Base-by-base conservation (phyloP, 495 filamentous ascomycete species). In the Penicillium nucicola region DNA sequence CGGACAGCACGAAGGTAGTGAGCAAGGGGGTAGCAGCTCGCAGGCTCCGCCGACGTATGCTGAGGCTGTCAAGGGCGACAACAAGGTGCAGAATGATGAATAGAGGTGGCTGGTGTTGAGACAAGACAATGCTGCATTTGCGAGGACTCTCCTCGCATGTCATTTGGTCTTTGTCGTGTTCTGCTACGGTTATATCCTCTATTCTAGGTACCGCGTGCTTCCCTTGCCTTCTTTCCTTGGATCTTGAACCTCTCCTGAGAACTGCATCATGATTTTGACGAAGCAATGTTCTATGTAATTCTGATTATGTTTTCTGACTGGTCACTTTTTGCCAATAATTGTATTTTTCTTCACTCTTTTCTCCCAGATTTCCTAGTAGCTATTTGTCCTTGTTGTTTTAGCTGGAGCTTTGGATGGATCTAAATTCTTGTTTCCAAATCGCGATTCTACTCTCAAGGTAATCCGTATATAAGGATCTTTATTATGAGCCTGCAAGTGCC, bases 11-110 rank as follows among this genome's bases (percentile, higher is more conserved):
- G 65, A 60, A 19, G 68, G 55, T 11, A 14, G 25, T 48, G 36
- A 30, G 4, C 15, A 46, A 31, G 59, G 51, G 34, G 52, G 65
- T 19, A 61, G 71, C 37, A 74, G 68, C 43, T 60, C 39, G 50
- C 65, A 35, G 66, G 71, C 77, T 17, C 89, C 89, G 39, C 90
- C 90, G 28, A 89, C 85, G 18, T 95, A 95, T 71, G 84, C 85
- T 36, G 88, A 93, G 71, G 90, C 89, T 31, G 85, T 95, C 31
- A 84, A 82, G 65, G 91, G 90, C 11, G 92, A 96, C 64, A 63
- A 95, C 64, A 97, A 97, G 77, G 73, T 96, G 33, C 92, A 96
- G 79, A 79, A 72, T 3, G 74, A 78, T 30, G 83, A 89, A 48
- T 89, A 80, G 25, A 28, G 25, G 25, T 28, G 25, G 25, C 25